Percentiles rank a stretch among this genome's conserved stretches.
phyloP scores from a whole-genome alignment of 2,329 filamentous ascomycete genomes.

The Fusarium miscanthi region DNA sequence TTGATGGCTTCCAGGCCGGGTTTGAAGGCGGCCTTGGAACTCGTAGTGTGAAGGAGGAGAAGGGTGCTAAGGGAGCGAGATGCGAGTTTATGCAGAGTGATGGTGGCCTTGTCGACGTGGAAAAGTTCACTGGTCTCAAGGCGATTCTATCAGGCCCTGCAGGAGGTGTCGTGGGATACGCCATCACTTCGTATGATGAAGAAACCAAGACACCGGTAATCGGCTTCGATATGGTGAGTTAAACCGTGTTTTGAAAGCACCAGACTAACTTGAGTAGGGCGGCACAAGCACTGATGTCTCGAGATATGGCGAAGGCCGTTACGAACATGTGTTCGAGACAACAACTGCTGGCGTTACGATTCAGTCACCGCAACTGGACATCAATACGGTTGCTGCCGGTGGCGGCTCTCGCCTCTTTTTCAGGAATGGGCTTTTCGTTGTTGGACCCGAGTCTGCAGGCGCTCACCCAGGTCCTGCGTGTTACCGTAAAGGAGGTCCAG shows the following conservation, averaged over 20 bases:
- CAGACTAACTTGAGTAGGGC: conserved; percentile 56
- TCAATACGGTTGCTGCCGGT: conserved; percentile 93
- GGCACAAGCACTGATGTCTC: conserved; percentile 94
- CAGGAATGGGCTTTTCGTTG: conserved; percentile 88
- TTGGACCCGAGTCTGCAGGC: conserved; percentile 88
- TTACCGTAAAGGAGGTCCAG: conserved; percentile 88
- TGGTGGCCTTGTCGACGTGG: conserved; percentile 77
- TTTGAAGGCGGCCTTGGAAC: conserved; percentile 85
- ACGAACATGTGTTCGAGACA: conserved; percentile 94
- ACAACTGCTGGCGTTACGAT: conserved; percentile 95
- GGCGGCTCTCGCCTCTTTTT: conserved; percentile 88
- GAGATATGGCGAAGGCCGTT: conserved; percentile 83
- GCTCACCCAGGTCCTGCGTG: conserved; percentile 92
- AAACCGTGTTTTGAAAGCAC: background rate
- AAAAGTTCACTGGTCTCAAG: conserved; percentile 84
- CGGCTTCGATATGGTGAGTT: conserved; percentile 84
- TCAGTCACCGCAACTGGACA: conserved; percentile 90
- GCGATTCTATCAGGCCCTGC: conserved; percentile 91
- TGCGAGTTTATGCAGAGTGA: conserved; percentile 98
- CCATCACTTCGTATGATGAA: conserved; percentile 88
- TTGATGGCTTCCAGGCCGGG: conserved; percentile 81
- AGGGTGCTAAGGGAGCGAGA: conserved; percentile 75
- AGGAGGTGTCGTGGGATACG: conserved; percentile 94
- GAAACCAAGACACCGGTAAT: conserved; percentile 87
- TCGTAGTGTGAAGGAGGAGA: conserved; percentile 75